Evolutionary conservation across 192 early-diverging fungal species (phyloP).

Genomic region (Coemansia sp.): DNA sequence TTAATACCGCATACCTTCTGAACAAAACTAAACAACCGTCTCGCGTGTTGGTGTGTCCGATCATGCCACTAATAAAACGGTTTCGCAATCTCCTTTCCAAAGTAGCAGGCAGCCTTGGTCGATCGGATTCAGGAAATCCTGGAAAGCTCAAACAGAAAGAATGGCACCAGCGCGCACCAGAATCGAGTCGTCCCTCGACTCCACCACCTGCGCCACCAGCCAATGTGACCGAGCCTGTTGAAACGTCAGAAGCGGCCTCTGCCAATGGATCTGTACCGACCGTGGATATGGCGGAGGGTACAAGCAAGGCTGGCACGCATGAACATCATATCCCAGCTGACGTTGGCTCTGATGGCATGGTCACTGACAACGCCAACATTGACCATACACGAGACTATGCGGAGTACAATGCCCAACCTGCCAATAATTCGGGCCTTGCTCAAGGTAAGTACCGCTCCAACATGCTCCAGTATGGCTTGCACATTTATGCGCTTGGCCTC

Average conservation of each 20-base stretch:
- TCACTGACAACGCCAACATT: background rate
- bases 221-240: background rate
- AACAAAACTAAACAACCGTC: background rate
- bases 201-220: constrained; percentile 24
- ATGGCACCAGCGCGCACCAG: constrained; percentile 41
- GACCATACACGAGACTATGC: background rate
- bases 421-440: background rate
- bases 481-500: background rate
- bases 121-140: constrained; percentile 33
- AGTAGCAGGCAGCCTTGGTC: constrained; percentile 52
- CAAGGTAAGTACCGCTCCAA: background rate
- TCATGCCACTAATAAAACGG: constrained; percentile 41
- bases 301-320: background rate
- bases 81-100: constrained; percentile 42
- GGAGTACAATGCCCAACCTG: background rate
- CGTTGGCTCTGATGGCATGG: background rate
- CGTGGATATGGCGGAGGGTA: background rate
- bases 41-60: constrained; percentile 1
- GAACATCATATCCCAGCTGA: background rate
- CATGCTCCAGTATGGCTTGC: too few relatives aligned
- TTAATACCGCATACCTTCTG: background rate
- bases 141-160: constrained; percentile 41
- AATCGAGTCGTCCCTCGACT: constrained; percentile 41
- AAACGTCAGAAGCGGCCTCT: background rate
- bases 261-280: background rate